Percentiles rank a stretch among this genome's conserved stretches.
phyloP scores from a whole-genome alignment of 306 rosid genomes.

The Ceratonia siliqua region DNA sequence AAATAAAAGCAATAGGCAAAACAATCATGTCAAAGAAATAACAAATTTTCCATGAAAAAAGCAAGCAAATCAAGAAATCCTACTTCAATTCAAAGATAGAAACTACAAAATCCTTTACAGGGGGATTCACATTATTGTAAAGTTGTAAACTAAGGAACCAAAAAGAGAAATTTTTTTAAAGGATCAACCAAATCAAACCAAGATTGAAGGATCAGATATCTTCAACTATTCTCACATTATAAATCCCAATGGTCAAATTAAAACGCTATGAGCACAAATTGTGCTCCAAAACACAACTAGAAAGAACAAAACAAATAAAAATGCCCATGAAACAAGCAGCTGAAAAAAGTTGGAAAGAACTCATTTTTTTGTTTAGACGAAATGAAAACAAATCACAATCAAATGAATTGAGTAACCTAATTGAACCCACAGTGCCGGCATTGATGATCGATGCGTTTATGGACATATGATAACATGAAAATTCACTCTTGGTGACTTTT shows the following conservation, averaged over 20 bases:
- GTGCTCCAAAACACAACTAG: not conserved
- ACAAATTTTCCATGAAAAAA: conserved; percentile 18
- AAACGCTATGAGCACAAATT: conserved; percentile 14
- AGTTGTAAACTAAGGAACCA: not conserved
- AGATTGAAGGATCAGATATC: conserved; percentile 32
- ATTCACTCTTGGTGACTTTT: too few relatives aligned
- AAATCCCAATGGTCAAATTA: conserved; percentile 20
- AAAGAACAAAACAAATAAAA: conserved; percentile 20
- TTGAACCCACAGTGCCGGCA: too few relatives aligned
- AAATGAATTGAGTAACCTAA: conserved; percentile 3
- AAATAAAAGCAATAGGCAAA: conserved; percentile 20
- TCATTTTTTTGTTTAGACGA: conserved; percentile 10
- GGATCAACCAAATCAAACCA: conserved; percentile 38
- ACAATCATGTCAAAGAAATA: too few relatives aligned
- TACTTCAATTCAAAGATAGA: conserved; percentile 11
- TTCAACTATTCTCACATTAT: conserved; percentile 4
- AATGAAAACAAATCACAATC: conserved; percentile 6
- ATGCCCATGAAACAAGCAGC: conserved; percentile 14
- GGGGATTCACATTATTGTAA: conserved; percentile 17
- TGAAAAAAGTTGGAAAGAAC: not conserved
- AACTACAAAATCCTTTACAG: conserved; percentile 30
- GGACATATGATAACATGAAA: too few relatives aligned
- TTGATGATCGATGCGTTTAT: too few relatives aligned
- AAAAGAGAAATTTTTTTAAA: conserved; percentile 8
- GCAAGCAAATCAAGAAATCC: conserved; percentile 26